phyloP scores from a whole-genome alignment of 805 yeast genomes.

The Metschnikowia sp. region DNA sequence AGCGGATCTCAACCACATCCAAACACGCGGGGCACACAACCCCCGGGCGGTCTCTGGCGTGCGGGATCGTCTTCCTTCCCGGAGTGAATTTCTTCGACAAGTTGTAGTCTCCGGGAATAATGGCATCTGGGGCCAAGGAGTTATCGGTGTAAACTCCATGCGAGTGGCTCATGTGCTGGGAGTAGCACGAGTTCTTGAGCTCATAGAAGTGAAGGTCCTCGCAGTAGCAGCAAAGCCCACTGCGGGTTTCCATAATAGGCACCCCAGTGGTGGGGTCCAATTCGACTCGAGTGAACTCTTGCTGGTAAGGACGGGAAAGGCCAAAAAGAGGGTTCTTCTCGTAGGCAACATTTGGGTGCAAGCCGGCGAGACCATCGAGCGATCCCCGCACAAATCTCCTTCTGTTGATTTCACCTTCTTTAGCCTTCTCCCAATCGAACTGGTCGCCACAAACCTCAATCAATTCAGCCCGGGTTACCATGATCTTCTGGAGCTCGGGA shows the following conservation, averaged over 20 bases:
- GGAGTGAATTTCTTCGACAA: conserved; percentile 18
- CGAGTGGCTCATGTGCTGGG: too few species aligned
- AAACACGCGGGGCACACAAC: conserved; percentile 31
- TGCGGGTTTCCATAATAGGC: too few species aligned
- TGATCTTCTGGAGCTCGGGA: conserved; percentile 7
- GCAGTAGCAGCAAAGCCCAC: too few species aligned
- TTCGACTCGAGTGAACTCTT: too few species aligned
- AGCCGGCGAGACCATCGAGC: too few species aligned
- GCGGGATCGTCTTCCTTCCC: conserved; percentile 22
- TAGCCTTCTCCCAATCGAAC: conserved; percentile 5
- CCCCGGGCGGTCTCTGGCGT: conserved; percentile 21
- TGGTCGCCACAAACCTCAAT: neutral
- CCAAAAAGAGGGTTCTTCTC: conserved; percentile 3
- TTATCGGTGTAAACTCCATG: conserved; percentile 18
- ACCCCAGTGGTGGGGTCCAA: too few species aligned
- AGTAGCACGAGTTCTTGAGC: too few species aligned
- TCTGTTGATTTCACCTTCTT: conserved; percentile 2
- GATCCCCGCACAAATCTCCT: too few species aligned
- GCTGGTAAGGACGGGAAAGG: too few species aligned
- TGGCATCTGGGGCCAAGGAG: conserved; percentile 30
- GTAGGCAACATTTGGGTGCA: too few species aligned
- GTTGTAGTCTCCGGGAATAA: conserved; percentile 20
- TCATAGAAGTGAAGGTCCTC: too few species aligned
- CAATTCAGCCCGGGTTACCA: neutral
- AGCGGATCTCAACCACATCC: conserved; percentile 21